Base-by-base conservation (phyloP, 2,329 filamentous ascomycete species). In the Nannizziopsis arthrosporioides region DNA sequence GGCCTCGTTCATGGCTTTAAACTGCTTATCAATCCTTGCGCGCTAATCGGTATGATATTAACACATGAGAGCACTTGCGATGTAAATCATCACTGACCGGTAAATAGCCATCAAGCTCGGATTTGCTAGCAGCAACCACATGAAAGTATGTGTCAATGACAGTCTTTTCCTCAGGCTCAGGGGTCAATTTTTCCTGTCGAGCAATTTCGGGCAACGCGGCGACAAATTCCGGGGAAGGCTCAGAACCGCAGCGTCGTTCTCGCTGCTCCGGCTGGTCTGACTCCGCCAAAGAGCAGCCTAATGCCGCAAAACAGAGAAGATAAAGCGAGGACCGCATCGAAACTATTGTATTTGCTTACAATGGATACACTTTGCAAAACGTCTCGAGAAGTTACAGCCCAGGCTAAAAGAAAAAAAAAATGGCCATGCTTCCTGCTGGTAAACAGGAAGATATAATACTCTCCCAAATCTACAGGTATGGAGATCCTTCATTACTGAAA, bases 111-210 rank as follows among this genome's bases (percentile, higher is more conserved):
- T 54, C 44, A 67, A 55, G 61, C 67, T 66, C 30, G 52, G 53
- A 48, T 63, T 60, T 2, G 61, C 59, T 12, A 65, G 60, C 30
- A 56, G 51, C 12, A 53, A 72, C 56, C 37, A 71, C 61, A 53
- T 72, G 69, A 44, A 71, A 67, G 57, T 66, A 71, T 15, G 63
- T 67, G 7, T 66, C 61, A 19, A 69, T 62, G 44, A 63, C 57
- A 39, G 68, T 66, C 1, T 36, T 10, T 6, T 40, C 44, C 3
- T 35, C 18, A 7, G 44, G 34, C 11, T 39, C 10, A 8, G 12
- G 11, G 14, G 32, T n/a, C n/a, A n/a, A n/a, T n/a, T n/a, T n/a
- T n/a, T n/a, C n/a, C n/a, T n/a, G n/a, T n/a, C n/a, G n/a, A 9
- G 10, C 18, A 3, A 47, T 2, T 15, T 40, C 10, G 18, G 27